Evolutionary conservation across 169 alveolate species (phyloP), one percentile per base, ranked within the genome.

Genomic region (Theileria orientalis): DNA sequence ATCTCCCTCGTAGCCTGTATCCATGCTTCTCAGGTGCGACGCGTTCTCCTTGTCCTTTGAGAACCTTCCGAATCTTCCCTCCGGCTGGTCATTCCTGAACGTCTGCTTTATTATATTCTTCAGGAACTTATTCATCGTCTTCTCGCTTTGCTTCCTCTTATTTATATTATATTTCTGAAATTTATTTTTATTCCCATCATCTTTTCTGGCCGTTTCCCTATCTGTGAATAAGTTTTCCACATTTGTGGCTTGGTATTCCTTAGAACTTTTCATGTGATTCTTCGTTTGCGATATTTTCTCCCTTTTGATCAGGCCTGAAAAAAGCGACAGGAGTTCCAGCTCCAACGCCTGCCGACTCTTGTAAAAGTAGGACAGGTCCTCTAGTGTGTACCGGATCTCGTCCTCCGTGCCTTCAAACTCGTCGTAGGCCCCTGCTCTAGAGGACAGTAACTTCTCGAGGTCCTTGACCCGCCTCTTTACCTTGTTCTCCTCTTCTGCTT

Each of bases 311-410:
- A 79, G 56, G 11, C 83, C 78, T 32, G 82, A 68, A 52, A 79
- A 79, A 33, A 79, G 56, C 42, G 87, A 3, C 56, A 79, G 44
- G 41, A 79, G 72, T 67, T 79, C 87, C 8, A 79, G 30, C 25
- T 79, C 87, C 30, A 79, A 64, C 2, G 82, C 76, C 51, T 72
- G 83, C 1, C 87, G 47, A 25, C 71, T 75, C 27, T 72, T 77
- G 11, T 47, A 79, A 62, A 70, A 72, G 27, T 35, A 59, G 23
- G 62, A 16, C 23, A 79, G 52, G 27, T 64, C 76, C 23, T 60
- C 61, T 0, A 79, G 49, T 0, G 51, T 69, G 27, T 32, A 44
- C 25, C 29, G 5, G 8, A 79, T 52, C 16, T 79, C 87, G 2
- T 25, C 71, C 35, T 79, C 83, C 16, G 60, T 35, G 23, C 66